Evolutionary conservation across 768 basidiomycete genomes (phyloP).

Genomic region (Mycena metata): DNA sequence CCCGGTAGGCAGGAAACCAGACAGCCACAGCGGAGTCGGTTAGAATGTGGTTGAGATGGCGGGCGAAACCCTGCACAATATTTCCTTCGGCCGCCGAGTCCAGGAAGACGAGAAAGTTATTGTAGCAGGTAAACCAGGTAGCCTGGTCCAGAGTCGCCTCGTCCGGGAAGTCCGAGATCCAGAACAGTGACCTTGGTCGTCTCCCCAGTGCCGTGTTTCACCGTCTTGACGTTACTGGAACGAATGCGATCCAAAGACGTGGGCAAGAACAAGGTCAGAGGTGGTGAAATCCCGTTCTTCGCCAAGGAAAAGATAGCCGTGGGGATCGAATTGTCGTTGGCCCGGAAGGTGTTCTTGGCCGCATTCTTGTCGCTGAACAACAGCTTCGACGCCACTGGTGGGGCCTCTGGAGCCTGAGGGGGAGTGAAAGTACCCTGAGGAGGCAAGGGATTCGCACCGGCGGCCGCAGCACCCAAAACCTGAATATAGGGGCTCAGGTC

Average conservation of each 20-base stretch:
- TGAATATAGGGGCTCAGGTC: conserved; percentile 1
- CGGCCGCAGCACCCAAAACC: neutral
- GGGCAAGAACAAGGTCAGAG: no score
- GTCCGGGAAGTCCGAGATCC: conserved; percentile 19
- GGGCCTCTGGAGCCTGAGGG: neutral
- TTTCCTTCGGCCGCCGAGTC: neutral
- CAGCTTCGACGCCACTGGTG: neutral
- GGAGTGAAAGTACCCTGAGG: no score
- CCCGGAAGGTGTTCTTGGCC: conserved; percentile 3
- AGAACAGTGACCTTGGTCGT: no score
- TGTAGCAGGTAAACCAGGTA: conserved; percentile 10
- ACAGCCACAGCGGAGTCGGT: neutral
- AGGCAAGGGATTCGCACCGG: conserved; percentile 1
- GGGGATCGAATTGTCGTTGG: conserved; percentile 15
- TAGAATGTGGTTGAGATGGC: conserved; percentile 6
- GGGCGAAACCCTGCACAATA: conserved; percentile 1
- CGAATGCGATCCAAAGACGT: no score
- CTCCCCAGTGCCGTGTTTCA: no score
- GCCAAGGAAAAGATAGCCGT: conserved; percentile 11
- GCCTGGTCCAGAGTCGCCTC: conserved; percentile 7
- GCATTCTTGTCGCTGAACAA: conserved; percentile 12
- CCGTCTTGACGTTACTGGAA: no score
- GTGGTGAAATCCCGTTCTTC: no score
- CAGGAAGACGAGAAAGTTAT: conserved; percentile 12
- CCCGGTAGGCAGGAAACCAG: conserved; percentile 18